These are phyloP conservation scores for Leccinum variicolor DNA, from an alignment of 768 basidiomycete genomes.

Conservation along the genomic window DNA sequence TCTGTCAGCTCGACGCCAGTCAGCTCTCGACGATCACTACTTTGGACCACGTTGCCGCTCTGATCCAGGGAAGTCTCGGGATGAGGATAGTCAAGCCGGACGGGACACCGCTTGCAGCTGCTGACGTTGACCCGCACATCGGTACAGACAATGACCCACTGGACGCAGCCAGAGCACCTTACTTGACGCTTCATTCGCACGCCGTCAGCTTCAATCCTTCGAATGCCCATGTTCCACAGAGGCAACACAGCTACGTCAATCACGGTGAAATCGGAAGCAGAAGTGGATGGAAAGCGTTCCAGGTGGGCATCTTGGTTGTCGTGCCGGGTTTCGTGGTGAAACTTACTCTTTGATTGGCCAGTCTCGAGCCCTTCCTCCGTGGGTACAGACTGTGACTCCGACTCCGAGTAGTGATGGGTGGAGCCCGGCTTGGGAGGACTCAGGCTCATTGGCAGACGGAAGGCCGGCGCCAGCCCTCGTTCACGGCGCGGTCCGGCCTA, in stretches of 20 bases:
- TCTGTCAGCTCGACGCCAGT: neutral
- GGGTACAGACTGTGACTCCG: neutral
- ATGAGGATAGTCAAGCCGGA: slow-evolving; percentile 12
- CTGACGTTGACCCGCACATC: neutral
- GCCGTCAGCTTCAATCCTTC: neutral
- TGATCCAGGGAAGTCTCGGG: slow-evolving; percentile 10
- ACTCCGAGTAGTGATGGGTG: no score
- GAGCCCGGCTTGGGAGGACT: no score
- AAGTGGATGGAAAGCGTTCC: neutral
- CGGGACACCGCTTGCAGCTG: slow-evolving; percentile 5
- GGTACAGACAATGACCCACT: neutral
- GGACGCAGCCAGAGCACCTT: slow-evolving; percentile 4
- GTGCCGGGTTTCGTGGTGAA: no score
- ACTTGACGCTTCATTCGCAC: slow-evolving; percentile 14
- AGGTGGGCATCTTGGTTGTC: neutral
- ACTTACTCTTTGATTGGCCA: neutral
- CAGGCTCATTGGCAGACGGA: no score
- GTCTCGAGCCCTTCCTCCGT: neutral
- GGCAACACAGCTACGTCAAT: neutral
- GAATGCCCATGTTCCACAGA: neutral
- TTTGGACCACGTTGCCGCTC: neutral
- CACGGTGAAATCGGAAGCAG: slow-evolving; percentile 1
- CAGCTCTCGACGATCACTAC: slow-evolving; percentile 1
- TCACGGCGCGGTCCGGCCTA: no score
- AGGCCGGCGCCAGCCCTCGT: no score